phyloP scores from a whole-genome alignment of 352 stramenopile species.

The Phytophthora pseudosyringae region DNA sequence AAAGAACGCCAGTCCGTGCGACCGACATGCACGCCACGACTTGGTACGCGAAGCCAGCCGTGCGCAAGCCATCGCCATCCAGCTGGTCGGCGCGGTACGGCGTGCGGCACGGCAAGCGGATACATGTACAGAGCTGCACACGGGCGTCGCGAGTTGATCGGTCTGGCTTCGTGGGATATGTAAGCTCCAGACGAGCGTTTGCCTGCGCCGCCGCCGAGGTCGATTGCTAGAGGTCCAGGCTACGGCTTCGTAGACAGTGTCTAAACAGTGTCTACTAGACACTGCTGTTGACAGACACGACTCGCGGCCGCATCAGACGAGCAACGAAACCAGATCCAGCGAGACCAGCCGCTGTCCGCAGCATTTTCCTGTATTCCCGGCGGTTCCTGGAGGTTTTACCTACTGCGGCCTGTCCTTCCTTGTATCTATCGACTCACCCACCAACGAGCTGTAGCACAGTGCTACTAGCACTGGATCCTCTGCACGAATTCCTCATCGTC shows the following conservation, averaged over 20 bases:
- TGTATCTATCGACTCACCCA: constrained; percentile 26
- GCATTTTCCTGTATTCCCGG: constrained; percentile 17
- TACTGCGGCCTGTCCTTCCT: constrained; percentile 16
- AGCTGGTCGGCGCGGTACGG: neutral
- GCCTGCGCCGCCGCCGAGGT: neutral
- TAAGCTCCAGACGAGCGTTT: neutral
- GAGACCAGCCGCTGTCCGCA: neutral
- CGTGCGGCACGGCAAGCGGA: constrained; percentile 6
- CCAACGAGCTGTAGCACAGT: constrained; percentile 13
- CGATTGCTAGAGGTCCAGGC: neutral
- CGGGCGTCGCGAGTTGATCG: neutral
- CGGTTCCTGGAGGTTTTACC: constrained; percentile 2
- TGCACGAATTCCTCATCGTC: constrained; percentile 12
- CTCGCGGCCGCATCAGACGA: constrained; percentile 4
- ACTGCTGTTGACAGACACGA: constrained; percentile 1
- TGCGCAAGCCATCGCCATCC: neutral
- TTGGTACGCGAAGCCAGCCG: neutral
- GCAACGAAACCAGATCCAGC: constrained; percentile 9
- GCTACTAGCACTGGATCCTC: constrained; percentile 11
- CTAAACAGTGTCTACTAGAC: neutral
- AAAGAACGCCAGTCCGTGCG: constrained; percentile 12
- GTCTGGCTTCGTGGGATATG: constrained; percentile 8
- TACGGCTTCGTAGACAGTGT: neutral
- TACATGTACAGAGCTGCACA: neutral
- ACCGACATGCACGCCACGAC: neutral